A percentile compares a stretch with the other conserved stretches of the same genome.
phyloP scores from a whole-genome alignment of 805 yeast genomes.

The Candida ovalis region DNA sequence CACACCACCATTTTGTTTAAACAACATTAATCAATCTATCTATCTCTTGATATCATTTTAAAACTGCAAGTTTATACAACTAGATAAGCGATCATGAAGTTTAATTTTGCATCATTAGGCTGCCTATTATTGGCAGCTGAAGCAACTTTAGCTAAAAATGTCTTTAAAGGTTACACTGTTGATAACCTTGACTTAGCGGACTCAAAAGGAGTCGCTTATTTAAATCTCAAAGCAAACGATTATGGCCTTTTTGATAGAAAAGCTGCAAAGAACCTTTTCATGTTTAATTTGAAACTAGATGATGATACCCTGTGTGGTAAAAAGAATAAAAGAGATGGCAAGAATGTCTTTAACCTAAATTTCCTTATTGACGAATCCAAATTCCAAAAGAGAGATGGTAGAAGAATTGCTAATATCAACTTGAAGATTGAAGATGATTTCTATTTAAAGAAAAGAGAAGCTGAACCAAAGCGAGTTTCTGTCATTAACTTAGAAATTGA shows the following conservation, averaged over 20 bases:
- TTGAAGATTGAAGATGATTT: conserved; percentile 1
- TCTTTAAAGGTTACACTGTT: conserved; percentile 9
- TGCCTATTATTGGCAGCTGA: background rate
- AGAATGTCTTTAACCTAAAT: conserved; percentile 1
- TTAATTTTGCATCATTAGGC: background rate
- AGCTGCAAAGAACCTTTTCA: conserved; percentile 6
- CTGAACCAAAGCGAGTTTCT: conserved; percentile 17
- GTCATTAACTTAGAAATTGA: conserved; percentile 14
- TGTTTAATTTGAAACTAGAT: conserved; percentile 5
- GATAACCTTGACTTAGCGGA: conserved; percentile 6
- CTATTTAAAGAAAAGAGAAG: conserved; percentile 9
- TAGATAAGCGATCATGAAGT: background rate
- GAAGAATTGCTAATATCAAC: conserved; percentile 14
- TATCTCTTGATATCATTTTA: no score
- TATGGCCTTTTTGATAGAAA: conserved; percentile 4
- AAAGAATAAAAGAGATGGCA: conserved; percentile 7
- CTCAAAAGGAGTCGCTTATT: conserved; percentile 13
- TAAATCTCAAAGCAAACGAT: conserved; percentile 16
- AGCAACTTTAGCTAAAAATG: conserved; percentile 13
- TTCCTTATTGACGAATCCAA: conserved; percentile 2
- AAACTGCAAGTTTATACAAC: background rate
- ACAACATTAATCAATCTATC: no score
- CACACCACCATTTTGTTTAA: no score
- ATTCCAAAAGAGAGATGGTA: conserved; percentile 18
- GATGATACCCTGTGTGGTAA: background rate